phyloP scores from a whole-genome alignment of 2,329 filamentous ascomycete species.

The Fusarium sp. region DNA sequence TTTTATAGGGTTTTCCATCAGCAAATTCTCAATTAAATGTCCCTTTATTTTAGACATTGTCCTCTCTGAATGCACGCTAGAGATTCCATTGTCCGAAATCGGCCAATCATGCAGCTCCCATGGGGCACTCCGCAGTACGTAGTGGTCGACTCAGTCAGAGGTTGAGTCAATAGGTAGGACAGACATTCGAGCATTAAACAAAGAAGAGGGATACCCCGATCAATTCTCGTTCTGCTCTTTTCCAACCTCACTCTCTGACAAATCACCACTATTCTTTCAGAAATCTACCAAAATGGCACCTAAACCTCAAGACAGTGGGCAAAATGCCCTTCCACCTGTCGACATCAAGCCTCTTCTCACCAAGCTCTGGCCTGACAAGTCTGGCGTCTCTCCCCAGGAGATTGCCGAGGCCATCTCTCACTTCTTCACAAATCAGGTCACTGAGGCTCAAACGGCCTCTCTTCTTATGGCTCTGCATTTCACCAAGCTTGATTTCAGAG shows the following conservation, averaged over 20 bases:
- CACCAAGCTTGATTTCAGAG: constrained; percentile 84
- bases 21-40: constrained; percentile 21
- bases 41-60: constrained; percentile 17
- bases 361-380: constrained; percentile 74
- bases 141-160: constrained; percentile 24
- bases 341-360: constrained; percentile 80
- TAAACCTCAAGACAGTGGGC: constrained; percentile 44
- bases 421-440: constrained; percentile 91
- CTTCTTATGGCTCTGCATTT: constrained; percentile 94
- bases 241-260: background rate
- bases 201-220: constrained; percentile 15
- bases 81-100: constrained; percentile 32
- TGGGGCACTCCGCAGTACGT: constrained; percentile 43
- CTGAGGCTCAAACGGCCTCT: constrained; percentile 88
- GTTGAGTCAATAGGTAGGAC: constrained; percentile 46
- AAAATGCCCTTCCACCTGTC: constrained; percentile 54
- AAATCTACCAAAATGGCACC: constrained; percentile 50
- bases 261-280: background rate
- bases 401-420: constrained; percentile 91
- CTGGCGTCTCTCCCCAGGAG: constrained; percentile 77
- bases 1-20: background rate
- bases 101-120: constrained; percentile 42
- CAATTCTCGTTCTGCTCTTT: constrained; percentile 7
- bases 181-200: constrained; percentile 37
- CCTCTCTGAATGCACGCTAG: constrained; percentile 9